Percentiles rank a stretch among this genome's conserved stretches.
Evolutionary conservation across 352 stramenopile genomes (phyloP).

Genomic region (Globisporangium cystogenes): DNA sequence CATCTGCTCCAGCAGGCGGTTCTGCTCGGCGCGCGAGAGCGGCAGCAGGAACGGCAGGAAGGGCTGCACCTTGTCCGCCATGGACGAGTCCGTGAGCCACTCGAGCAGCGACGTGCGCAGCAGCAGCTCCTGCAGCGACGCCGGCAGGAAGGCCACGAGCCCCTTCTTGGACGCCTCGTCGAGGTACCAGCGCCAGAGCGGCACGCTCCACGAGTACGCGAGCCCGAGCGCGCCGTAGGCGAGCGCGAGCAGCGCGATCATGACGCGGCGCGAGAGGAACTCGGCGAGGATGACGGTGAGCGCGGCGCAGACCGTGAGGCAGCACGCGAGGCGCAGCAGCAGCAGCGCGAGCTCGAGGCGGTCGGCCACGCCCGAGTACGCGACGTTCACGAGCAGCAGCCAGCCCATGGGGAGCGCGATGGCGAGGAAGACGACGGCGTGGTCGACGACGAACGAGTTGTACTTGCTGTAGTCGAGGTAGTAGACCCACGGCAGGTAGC

Average conservation of each 20-base stretch:
- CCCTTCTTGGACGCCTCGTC: conserved; percentile 47
- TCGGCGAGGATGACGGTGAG: conserved; percentile 76
- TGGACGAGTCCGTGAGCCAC: conserved; percentile 74
- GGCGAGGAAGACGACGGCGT: conserved; percentile 52
- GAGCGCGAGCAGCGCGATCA: conserved; percentile 61
- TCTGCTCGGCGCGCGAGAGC: conserved; percentile 61
- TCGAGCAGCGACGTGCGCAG: conserved; percentile 73
- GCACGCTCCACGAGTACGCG: conserved; percentile 76
- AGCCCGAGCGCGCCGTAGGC: conserved; percentile 57
- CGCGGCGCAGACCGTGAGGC: conserved; percentile 50
- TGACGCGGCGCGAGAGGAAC: conserved; percentile 68
- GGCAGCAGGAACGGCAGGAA: conserved; percentile 79
- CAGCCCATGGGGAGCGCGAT: conserved; percentile 60
- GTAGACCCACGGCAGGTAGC: conserved; percentile 42
- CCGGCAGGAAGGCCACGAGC: conserved; percentile 54
- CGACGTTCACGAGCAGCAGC: conserved; percentile 63
- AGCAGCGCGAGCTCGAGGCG: conserved; percentile 50
- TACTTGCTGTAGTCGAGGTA: conserved; percentile 57
- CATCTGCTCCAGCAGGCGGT: conserved; percentile 60
- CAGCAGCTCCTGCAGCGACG: conserved; percentile 51
- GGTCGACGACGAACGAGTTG: conserved; percentile 72
- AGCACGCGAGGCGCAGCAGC: conserved; percentile 55
- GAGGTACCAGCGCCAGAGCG: conserved; percentile 74
- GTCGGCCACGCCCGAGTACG: conserved; percentile 44
- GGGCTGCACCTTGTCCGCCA: conserved; percentile 60